Evolutionary conservation across 768 basidiomycete species (phyloP).

Genomic region (Lactarius vividus): DNA sequence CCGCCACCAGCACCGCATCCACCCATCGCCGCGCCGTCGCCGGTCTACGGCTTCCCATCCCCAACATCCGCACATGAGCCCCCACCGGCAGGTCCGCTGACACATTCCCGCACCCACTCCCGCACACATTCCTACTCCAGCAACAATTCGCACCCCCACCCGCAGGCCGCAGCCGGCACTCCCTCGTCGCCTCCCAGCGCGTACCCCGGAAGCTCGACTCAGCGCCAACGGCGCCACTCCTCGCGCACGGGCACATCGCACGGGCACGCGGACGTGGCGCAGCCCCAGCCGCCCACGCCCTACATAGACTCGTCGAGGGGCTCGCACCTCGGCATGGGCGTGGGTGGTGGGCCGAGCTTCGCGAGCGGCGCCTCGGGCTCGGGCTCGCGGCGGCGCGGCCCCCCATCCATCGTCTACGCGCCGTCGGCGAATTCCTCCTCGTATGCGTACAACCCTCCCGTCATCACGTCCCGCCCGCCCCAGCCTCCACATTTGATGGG

Average conservation of each 20-base stretch:
- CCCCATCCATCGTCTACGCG: conserved; percentile 25
- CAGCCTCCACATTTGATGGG: background rate
- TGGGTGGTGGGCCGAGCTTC: background rate
- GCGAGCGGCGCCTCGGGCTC: conserved; percentile 1
- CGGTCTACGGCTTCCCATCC: conserved; percentile 20
- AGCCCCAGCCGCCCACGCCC: background rate
- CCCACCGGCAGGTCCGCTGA: conserved; percentile 10
- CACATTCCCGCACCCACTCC: conserved; percentile 9
- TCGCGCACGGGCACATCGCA: conserved; percentile 19
- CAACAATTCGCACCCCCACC: conserved; percentile 17
- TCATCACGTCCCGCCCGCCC: conserved; percentile 16
- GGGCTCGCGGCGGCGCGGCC: conserved; percentile 12
- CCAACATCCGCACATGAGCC: conserved; percentile 8
- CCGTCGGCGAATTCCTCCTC: conserved; percentile 23
- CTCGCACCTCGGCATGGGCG: conserved; percentile 1
- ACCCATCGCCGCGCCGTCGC: conserved; percentile 16
- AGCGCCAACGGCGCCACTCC: conserved; percentile 22
- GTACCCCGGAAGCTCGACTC: conserved; percentile 17
- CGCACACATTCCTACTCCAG: conserved; percentile 21
- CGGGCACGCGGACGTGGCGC: conserved; percentile 2
- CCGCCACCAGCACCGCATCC: background rate
- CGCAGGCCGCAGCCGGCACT: background rate
- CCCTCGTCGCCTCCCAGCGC: conserved; percentile 11
- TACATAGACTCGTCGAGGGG: conserved; percentile 4
- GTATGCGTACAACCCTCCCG: conserved; percentile 24